phyloP scores from a whole-genome alignment of 805 yeast species.

The Pichia nakasei region DNA sequence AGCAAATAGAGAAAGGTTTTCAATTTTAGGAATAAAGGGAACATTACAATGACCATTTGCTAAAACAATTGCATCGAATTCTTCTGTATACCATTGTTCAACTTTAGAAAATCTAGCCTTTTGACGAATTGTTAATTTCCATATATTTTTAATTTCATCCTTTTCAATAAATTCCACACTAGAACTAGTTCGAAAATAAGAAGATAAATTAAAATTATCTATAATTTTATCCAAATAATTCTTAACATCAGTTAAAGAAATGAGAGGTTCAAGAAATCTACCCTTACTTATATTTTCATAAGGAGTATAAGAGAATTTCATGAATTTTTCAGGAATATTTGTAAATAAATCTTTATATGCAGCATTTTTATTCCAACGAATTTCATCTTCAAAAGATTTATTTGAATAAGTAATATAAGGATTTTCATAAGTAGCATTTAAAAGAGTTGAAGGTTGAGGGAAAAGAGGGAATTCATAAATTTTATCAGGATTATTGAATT shows the following conservation, averaged over 20 bases:
- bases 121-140: constrained; percentile 11
- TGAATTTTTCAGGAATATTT: constrained; percentile 33
- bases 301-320: constrained; percentile 30
- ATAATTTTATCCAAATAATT: constrained; percentile 9
- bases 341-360: constrained; percentile 33
- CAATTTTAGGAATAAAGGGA: constrained; percentile 48
- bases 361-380: constrained; percentile 33
- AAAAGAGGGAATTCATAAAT: constrained; percentile 11
- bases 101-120: constrained; percentile 7
- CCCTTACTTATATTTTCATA: constrained; percentile 5
- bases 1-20: constrained; percentile 15
- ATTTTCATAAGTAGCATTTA: constrained; percentile 24
- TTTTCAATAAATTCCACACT: constrained; percentile 30
- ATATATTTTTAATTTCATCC: constrained; percentile 28
- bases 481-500: constrained; percentile 12
- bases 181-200: constrained; percentile 31
- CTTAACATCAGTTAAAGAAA: constrained; percentile 16
- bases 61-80: constrained; percentile 51
- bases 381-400: constrained; percentile 6
- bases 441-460: constrained; percentile 10
- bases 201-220: constrained; percentile 20
- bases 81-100: constrained; percentile 35
- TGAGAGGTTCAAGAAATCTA: constrained; percentile 7
- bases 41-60: constrained; percentile 53
- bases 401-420: constrained; percentile 22